Percentiles rank a stretch among this genome's conserved stretches.
Evolutionary conservation across 2,329 filamentous ascomycete genomes (phyloP).

Genomic region (Apiospora koreana): DNA sequence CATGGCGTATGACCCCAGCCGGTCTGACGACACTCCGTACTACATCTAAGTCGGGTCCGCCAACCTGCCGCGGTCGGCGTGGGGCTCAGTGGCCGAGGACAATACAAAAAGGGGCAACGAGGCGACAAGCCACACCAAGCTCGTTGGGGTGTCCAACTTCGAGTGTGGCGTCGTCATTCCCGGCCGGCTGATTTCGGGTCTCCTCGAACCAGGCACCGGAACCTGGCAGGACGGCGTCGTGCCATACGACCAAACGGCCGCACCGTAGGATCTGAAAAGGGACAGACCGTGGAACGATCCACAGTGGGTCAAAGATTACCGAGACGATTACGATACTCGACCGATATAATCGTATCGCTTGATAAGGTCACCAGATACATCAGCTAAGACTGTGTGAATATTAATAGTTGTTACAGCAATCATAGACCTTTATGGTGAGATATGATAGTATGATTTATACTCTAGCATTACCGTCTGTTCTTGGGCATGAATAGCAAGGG

Average conservation of each 20-base stretch:
- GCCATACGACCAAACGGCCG: slow-evolving; percentile 20
- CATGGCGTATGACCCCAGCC: slow-evolving; percentile 20
- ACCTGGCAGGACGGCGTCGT: slow-evolving; percentile 26
- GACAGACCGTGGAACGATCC: slow-evolving; percentile 26
- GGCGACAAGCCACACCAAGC: slow-evolving; percentile 23
- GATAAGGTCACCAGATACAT: too few species aligned
- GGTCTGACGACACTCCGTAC: slow-evolving; percentile 16
- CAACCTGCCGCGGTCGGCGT: slow-evolving; percentile 25
- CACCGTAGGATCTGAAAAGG: slow-evolving; percentile 16
- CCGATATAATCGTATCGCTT: too few species aligned
- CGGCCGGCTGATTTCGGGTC: slow-evolving; percentile 19
- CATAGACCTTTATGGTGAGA: too few species aligned
- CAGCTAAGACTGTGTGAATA: too few species aligned
- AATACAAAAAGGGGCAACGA: slow-evolving; percentile 20
- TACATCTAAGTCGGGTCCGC: slow-evolving; percentile 30
- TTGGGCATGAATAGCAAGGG: too few species aligned
- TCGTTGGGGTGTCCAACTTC: slow-evolving; percentile 24
- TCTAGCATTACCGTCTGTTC: too few species aligned
- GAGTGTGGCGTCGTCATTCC: slow-evolving; percentile 28
- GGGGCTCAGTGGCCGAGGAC: slow-evolving; percentile 25
- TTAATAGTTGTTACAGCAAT: too few species aligned
- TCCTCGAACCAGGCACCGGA: slow-evolving; percentile 23
- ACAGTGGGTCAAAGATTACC: slow-evolving; percentile 18
- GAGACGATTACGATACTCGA: slow-evolving; percentile 30
- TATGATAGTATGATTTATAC: too few species aligned